Conservation (phyloP, 306 rosid genomes). For the Pachyrhizus erosus region DNA sequence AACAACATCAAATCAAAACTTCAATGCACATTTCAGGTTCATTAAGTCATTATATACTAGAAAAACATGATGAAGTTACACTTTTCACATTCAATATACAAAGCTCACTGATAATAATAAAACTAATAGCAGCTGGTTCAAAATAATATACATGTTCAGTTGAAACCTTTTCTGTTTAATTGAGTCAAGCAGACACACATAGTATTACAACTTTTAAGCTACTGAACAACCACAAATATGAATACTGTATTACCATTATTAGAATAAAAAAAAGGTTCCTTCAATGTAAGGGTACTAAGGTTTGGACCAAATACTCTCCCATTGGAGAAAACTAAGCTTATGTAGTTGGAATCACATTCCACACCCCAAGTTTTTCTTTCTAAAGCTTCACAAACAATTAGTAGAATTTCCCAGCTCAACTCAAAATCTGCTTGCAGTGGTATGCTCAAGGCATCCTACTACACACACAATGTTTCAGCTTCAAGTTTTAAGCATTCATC, state of each 20-base stretch:
- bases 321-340: neutral
- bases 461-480: constrained; percentile 22
- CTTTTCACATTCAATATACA: constrained; percentile 6
- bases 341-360: constrained; percentile 13
- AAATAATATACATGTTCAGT: constrained; percentile 3
- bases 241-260: neutral
- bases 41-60: constrained; percentile 16
- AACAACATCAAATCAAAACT: constrained; percentile 43
- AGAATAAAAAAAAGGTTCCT: constrained; percentile 12
- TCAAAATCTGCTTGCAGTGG: constrained; percentile 15
- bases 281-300: neutral
- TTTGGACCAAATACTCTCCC: neutral
- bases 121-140: constrained; percentile 29
- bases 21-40: constrained; percentile 26
- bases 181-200: neutral
- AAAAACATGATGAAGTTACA: neutral
- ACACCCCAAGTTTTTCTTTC: constrained; percentile 13
- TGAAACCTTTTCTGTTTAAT: constrained; percentile 23
- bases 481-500: neutral
- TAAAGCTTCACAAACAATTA: neutral
- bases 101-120: neutral
- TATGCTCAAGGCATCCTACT: constrained; percentile 28
- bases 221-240: neutral
- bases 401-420: constrained; percentile 23
- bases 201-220: neutral